phyloP scores from a whole-genome alignment of 345 rosid genomes.

The Salix exigua region DNA sequence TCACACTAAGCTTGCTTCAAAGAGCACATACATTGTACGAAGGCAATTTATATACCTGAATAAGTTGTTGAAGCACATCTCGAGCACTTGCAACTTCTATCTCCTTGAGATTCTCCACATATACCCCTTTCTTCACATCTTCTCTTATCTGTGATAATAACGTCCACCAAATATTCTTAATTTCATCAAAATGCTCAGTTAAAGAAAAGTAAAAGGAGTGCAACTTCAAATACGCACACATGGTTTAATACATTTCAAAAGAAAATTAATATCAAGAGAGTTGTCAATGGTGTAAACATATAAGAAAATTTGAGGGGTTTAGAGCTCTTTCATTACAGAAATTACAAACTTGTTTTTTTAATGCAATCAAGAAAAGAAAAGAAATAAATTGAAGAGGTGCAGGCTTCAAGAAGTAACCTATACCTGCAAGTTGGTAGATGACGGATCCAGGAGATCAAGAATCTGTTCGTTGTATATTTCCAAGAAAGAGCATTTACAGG shows the following conservation, averaged over 20 bases:
- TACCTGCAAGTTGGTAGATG: slow-evolving; percentile 84
- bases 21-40: background rate
- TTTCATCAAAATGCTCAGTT: background rate
- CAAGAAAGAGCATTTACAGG: slow-evolving; percentile 90
- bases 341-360: background rate
- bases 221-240: background rate
- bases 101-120: slow-evolving; percentile 94
- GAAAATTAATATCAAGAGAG: background rate
- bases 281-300: background rate
- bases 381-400: background rate
- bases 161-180: background rate
- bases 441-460: slow-evolving; percentile 91
- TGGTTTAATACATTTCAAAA: background rate
- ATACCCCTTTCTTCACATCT: slow-evolving; percentile 84
- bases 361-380: background rate
- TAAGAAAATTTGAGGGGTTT: background rate
- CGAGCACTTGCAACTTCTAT: slow-evolving; percentile 81
- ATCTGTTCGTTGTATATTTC: slow-evolving; percentile 98
- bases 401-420: slow-evolving; percentile 3
- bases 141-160: slow-evolving; percentile 68
- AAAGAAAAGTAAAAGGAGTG: background rate
- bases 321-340: background rate
- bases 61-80: slow-evolving; percentile 84
- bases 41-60: slow-evolving; percentile 47
- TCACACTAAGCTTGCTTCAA: background rate